Base-by-base conservation (phyloP, 805 yeast genomes). In the Candida piceae region DNA sequence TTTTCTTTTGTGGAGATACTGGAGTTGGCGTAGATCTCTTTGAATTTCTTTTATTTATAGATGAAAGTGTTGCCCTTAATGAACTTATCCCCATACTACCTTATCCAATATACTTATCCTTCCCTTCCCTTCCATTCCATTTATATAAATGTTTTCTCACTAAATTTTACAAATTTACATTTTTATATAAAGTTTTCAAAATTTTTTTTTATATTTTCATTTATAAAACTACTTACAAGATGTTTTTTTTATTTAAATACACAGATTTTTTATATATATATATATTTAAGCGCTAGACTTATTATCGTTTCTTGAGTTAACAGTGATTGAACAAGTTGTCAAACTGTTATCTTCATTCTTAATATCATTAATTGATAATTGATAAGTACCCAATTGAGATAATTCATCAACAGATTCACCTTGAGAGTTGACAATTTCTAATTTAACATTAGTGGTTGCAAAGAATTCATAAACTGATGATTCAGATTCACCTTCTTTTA, bases 341-440 rank as follows among this genome's bases (percentile, higher is more conserved):
- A 48, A 29, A 26, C 40, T 47, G 16, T 47, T 41, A 3, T 40
- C 49, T 16, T 48, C 40, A 17, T 52, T 44, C 34, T 43, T 37
- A n/a, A 41, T 16, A 23, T 45, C 49, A 4, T 31, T 23, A 11
- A 57, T 30, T 5, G 44, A 32, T 2, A 46, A 45, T 11, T 39
- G 36, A 36, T 54, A 58, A n/a, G 35, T 35, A 22, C 63, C 63
- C 5, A 46, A 24, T 13, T 36, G 30, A 1, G 32, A 29, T 21
- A 58, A 48, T 13, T 33, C 17, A 9, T 45, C 48, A 13, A 52
- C 13, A 3, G 30, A 16, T 16, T 41, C 40, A 13, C 42, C 53
- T 6, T 38, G 33, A 20, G 44, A 41, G 26, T 40, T 32, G 15
- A 35, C 35, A 15, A 55, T 34, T 30, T 41, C 37, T 7, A 58